phyloP scores from a whole-genome alignment of 331 rosid genomes.

The Ulmus americana region DNA sequence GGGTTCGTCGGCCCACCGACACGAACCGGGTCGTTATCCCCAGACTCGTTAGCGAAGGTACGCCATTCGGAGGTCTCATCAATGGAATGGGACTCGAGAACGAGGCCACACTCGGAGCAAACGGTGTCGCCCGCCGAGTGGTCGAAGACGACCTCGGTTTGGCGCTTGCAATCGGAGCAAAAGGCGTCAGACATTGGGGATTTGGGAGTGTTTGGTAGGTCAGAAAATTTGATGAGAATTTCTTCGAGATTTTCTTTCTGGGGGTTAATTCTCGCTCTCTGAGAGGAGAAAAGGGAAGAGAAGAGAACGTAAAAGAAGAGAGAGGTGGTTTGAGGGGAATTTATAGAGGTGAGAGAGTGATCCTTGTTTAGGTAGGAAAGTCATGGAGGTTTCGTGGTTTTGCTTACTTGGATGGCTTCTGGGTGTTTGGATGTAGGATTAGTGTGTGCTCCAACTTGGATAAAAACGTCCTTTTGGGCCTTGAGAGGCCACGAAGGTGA shows the following conservation, averaged over 20 bases:
- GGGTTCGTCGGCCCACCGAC: conserved; percentile 92
- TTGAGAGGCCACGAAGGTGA: too few relatives aligned
- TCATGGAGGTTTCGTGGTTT: conserved; percentile 21
- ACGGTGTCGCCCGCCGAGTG: conserved; percentile 92
- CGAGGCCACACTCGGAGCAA: conserved; percentile 94
- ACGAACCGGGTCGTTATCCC: conserved; percentile 92
- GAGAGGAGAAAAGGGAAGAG: background rate
- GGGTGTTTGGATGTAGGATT: conserved; percentile 3
- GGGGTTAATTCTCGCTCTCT: background rate
- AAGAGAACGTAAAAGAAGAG: background rate
- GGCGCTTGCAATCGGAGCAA: conserved; percentile 85
- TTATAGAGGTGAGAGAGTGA: conserved; percentile 13
- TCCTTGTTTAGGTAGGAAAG: conserved; percentile 25
- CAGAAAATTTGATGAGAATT: background rate
- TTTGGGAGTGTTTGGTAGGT: conserved; percentile 4
- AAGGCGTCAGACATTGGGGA: conserved; percentile 61
- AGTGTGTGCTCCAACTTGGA: background rate
- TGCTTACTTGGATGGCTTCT: conserved; percentile 3
- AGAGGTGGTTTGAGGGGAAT: background rate
- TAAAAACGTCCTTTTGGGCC: background rate
- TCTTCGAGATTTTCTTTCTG: background rate
- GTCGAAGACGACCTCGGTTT: conserved; percentile 84
- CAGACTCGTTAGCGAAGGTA: conserved; percentile 84
- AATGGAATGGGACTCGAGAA: conserved; percentile 86
- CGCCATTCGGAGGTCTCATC: conserved; percentile 97